Evolutionary conservation across 2,329 filamentous ascomycete species (phyloP).

Genomic region (Pestalotiopsis sp.): DNA sequence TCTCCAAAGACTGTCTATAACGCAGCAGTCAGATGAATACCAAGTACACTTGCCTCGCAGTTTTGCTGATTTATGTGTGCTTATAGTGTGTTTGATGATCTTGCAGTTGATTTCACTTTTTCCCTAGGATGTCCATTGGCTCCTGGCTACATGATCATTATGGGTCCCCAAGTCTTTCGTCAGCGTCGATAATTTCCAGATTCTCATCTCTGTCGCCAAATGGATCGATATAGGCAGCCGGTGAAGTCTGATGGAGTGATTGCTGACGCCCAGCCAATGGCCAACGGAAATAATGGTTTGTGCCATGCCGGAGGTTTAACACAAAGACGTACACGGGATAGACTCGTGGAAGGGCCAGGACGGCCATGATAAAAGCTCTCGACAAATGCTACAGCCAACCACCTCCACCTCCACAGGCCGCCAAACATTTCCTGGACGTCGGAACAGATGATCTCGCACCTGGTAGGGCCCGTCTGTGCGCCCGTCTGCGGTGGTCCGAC

Average conservation of each 20-base stretch:
- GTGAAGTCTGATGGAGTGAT: not conserved
- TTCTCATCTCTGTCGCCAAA: not conserved
- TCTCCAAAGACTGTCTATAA: not conserved
- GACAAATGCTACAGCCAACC: not conserved
- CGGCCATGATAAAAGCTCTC: not conserved
- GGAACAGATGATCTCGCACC: not conserved
- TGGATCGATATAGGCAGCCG: not conserved
- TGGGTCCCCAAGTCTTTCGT: not conserved
- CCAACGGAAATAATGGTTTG: not conserved
- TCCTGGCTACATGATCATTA: no score
- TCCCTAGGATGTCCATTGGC: no score
- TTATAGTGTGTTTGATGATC: no score
- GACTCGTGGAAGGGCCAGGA: not conserved
- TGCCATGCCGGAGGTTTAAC: not conserved
- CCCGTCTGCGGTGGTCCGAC: no score
- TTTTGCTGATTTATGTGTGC: no score
- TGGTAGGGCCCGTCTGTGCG: no score
- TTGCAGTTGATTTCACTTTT: no score
- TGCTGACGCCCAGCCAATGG: not conserved
- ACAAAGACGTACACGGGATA: not conserved
- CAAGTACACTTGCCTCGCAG: no score
- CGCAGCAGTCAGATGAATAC: no score
- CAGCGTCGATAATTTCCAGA: not conserved
- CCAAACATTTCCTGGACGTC: not conserved
- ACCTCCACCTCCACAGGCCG: conserved; percentile 4